Base-by-base conservation (phyloP, 2,329 filamentous ascomycete species). In the Metarhizium guizhouense region DNA sequence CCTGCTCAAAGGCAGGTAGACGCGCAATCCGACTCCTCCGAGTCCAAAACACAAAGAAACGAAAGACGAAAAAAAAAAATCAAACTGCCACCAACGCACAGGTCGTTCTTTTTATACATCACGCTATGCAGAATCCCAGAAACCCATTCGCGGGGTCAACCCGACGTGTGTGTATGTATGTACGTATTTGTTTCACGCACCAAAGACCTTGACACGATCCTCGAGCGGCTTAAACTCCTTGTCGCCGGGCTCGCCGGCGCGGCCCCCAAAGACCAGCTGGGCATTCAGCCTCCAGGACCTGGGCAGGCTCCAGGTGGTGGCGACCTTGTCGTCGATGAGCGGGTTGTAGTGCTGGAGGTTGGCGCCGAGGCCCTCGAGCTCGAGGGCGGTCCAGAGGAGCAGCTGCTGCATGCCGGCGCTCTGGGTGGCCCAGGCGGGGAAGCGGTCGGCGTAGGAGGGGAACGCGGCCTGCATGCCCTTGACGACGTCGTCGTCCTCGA, bases 321-420 rank as follows among this genome's bases (percentile, higher is more conserved):
- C 74, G 54, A 91, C 86, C 74, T 85, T 83, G 61, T 79, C 77
- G 73, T 95, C 87, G 63, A 95, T 83, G 57, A 96, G 72, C 20
- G 90, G 90, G 81, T 90, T 94, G 79, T 95, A 95, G 77, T 96
- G 91, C 79, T 96, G 91, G 54, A 96, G 80, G 79, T 92, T 95
- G 68, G 86, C 88, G 61, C 90, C 90, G 56, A 95, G 82, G 34
- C 91, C 90, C 69, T 94, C 90, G 58, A 85, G 79, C 74, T 92
- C 88, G 56, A 96, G 83, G 4, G 86, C 88, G 18, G 85, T 86
- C 91, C 91, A 96, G 62, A 90, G 69, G 61, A 83, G 77, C 73
- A 82, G 87, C 77, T 96, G 88, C 70, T 74, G 67, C 84, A 96
- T 96, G 71, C 81, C 92, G 69, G 80, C 81, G 60, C 85, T 84